These are phyloP conservation scores for Dothistroma septosporum DNA, from an alignment of 2,329 filamentous ascomycete species.

Conservation along the genomic window DNA sequence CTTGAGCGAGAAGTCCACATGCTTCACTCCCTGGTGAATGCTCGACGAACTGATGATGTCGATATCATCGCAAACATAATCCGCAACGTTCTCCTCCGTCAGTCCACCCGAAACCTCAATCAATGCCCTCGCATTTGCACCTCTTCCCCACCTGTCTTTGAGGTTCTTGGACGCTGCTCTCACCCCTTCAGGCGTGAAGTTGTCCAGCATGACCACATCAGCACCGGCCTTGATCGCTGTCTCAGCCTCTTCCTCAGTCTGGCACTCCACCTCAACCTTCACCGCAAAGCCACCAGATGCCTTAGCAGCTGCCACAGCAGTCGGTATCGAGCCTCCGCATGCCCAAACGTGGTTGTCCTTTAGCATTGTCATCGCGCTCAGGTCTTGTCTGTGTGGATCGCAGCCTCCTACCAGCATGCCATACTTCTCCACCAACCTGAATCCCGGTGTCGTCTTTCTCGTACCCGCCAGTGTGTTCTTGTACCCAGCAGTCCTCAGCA, in stretches of 20 bases:
- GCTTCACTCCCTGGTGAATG: slow-evolving; percentile 90
- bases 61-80: slow-evolving; percentile 76
- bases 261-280: slow-evolving; percentile 95
- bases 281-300: slow-evolving; percentile 81
- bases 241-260: slow-evolving; percentile 80
- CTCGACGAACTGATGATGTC: slow-evolving; percentile 95
- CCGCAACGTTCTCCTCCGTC: slow-evolving; percentile 75
- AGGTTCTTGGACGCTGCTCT: slow-evolving; percentile 68
- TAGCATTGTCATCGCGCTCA: slow-evolving; percentile 91
- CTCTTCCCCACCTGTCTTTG: slow-evolving; percentile 71
- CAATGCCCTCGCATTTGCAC: slow-evolving; percentile 58
- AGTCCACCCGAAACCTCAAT: slow-evolving; percentile 91
- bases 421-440: slow-evolving; percentile 95
- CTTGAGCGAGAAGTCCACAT: slow-evolving; percentile 95
- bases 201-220: slow-evolving; percentile 96
- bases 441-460: slow-evolving; percentile 93
- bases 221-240: slow-evolving; percentile 87
- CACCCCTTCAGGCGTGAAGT: slow-evolving; percentile 79
- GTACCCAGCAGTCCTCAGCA: slow-evolving; percentile 64
- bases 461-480: slow-evolving; percentile 84
- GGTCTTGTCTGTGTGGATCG: slow-evolving; percentile 85
- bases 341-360: slow-evolving; percentile 99
- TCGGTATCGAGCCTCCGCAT: slow-evolving; percentile 72
- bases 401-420: slow-evolving; percentile 93
- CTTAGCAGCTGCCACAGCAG: slow-evolving; percentile 79